phyloP scores from a whole-genome alignment of 306 rosid species.

The Trichosanthes cucumerina region DNA sequence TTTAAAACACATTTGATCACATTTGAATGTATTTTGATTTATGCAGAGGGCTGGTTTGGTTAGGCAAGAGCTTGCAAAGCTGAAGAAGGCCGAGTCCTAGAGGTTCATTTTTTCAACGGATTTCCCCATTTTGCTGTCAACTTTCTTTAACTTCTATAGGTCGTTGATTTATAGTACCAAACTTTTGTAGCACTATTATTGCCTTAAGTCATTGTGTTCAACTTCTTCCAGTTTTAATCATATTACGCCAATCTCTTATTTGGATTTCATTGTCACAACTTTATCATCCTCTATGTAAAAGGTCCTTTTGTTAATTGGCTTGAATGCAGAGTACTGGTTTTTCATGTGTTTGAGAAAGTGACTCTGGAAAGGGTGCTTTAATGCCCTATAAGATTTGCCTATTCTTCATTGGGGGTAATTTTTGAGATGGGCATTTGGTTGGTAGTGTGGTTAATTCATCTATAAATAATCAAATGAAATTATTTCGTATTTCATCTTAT shows the following conservation, averaged over 20 bases:
- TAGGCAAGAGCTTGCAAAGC: constrained; percentile 69
- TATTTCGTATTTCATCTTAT: background rate
- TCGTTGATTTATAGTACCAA: background rate
- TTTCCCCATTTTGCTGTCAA: background rate
- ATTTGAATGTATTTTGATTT: background rate
- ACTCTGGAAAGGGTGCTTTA: no score
- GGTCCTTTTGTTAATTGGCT: background rate
- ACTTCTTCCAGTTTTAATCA: background rate
- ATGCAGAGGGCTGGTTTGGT: constrained; percentile 81
- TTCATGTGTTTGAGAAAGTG: background rate
- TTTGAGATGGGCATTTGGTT: background rate
- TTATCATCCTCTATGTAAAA: background rate
- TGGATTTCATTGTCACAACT: background rate
- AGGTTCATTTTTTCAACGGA: background rate
- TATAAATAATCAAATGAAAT: no score
- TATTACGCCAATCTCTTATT: background rate
- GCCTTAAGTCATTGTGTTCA: background rate
- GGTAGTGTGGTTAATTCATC: background rate
- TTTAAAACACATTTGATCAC: background rate
- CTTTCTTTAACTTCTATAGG: background rate
- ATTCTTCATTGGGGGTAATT: background rate
- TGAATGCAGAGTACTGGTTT: background rate
- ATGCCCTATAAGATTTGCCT: background rate
- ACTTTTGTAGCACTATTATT: background rate
- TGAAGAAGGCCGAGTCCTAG: constrained; percentile 60